Evolutionary conservation across 202 grass and related monocot genomes (phyloP), one percentile per base, ranked within the genome.

Genomic region (Schoenoplectus triqueter): DNA sequence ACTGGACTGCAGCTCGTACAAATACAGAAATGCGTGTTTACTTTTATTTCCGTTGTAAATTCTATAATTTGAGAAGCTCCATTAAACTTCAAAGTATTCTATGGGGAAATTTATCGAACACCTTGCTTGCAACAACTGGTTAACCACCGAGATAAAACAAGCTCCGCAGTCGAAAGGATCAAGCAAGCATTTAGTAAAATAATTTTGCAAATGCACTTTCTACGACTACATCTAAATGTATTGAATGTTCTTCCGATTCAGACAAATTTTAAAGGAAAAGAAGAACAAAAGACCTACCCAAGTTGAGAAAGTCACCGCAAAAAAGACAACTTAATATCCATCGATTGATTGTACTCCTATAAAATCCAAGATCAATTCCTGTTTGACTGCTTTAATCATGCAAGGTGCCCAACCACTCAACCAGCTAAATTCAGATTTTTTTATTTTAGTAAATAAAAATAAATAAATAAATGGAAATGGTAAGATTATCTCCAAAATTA

Each of bases 51-150:
- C 15, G 17, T 41, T 61, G 52, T 15, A 10, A 77, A 41, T 77
- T 5, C 52, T 77, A 40, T 57, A 39, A 57, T 77, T 19, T 57
- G 2, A 7, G 0, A 59, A 59, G 21, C 13, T 42, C 2, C 1
- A 72, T 19, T 72, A 48, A 49, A 48, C n/a, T 72, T 10, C n/a
- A 3, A 47, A 0, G 15, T 49, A 71, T 0, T 57, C 50, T 77
- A 3, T 40, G 31, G 1, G 52, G 54, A 41, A 45, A 44, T 78
- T 78, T 45, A 42, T 62, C 55, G 15, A 78, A 62, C 55, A 79
- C 51, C 13, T 78, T 59, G 55, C 39, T 10, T 62, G 75, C 75
- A 45, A 19, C 55, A 79, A 62, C 52, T 17, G 15, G 55, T 62
- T 62, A 40, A 61, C 4, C 7, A 60, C 55, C 7, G 6, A 42